Evolutionary conservation across 495 filamentous ascomycete genomes (phyloP), one percentile per base, ranked within the genome.

Genomic region (Haplographium delicatum): DNA sequence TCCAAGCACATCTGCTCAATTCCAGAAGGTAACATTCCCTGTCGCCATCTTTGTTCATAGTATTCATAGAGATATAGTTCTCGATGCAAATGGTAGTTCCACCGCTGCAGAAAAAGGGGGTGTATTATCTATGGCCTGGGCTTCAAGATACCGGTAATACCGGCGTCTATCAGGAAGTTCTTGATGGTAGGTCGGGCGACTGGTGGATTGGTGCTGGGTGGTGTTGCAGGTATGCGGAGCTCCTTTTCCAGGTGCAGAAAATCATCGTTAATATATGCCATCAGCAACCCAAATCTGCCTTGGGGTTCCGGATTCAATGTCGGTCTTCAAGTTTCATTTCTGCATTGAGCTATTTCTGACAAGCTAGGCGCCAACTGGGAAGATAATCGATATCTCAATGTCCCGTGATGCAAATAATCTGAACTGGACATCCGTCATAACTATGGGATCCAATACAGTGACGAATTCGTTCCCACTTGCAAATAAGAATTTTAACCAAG

Each of bases 171-270:
- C 67, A 71, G 43, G 64, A 65, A 16, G 71, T 71, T 4, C 60
- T 72, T 5, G 70, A 71, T 44, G 66, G 70, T 5, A 55, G 68
- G 2, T 65, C 56, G 10, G 67, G 68, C 8, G 68, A 63, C 4
- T 71, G 69, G 69, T 70, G 68, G 67, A 68, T 73, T 39, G 66
- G 65, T 5, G 59, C 57, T 15, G 68, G 71, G 6, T 73, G 68
- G 71, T 71, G 69, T 37, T 69, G 67, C 43, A 61, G 38, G 41
- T 28, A 5, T 44, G 25, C 13, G 10, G 3, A 11, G 11, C 38
- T 4, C 41, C 22, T 13, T 19, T 10, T 3, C 20, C 6, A 41
- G 9, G 10, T 28, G 3, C 20, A 26, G 13, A 25, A 15, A 13
- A 24, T 44, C 22, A 5, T 31, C 28, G 7, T 7, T 11, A 26